Base-by-base conservation (phyloP, 2,329 filamentous ascomycete species). In the Annulohypoxylon truncatum region DNA sequence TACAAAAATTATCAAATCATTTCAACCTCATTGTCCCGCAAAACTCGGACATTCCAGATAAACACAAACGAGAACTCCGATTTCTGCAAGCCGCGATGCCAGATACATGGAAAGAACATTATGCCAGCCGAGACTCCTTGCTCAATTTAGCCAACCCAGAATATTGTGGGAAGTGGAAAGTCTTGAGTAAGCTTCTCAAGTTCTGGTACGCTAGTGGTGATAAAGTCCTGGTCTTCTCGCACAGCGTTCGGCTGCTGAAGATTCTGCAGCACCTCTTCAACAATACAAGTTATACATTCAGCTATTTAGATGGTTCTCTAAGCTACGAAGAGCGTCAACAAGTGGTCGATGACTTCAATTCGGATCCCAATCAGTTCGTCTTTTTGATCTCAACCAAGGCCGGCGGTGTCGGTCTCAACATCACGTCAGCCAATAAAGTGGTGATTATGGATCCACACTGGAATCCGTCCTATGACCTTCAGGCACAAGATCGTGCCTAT, bases 381-480 rank as follows among this genome's bases (percentile, higher is more conserved):
- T 99, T 99, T 73, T 84, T 99, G 18, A 97, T 99, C 73, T 97
- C 92, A 20, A 97, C 96, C 5, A 93, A 92, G 75, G 94, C 96
- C 2, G 96, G 96, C 22, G 96, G 96, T 3, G 92, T 97, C 0
- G 96, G 96, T 0, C 83, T 99, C 26, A 99, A 99, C 76, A 98
- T 99, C 75, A 97, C 95, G 0, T 96, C 93, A 1, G 96, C 96
- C 1, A 99, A 99, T 80, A 98, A 98, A 79, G 96, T 99, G 0
- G 95, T 99, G 40, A 93, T 99, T 33, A 90, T 98, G 50, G 96
- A 98, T 76, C 96, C 96, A 0, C 96, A 98, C 74, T 99, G 96
- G 96, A 99, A 99, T 71, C 96, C 96, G 0, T 88, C 93, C 1
- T 95, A 96, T 71, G 96, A 99, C 74, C 85, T 98, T 0, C 96